Conservation (phyloP, 768 basidiomycete genomes). For the Russula brevipes region DNA sequence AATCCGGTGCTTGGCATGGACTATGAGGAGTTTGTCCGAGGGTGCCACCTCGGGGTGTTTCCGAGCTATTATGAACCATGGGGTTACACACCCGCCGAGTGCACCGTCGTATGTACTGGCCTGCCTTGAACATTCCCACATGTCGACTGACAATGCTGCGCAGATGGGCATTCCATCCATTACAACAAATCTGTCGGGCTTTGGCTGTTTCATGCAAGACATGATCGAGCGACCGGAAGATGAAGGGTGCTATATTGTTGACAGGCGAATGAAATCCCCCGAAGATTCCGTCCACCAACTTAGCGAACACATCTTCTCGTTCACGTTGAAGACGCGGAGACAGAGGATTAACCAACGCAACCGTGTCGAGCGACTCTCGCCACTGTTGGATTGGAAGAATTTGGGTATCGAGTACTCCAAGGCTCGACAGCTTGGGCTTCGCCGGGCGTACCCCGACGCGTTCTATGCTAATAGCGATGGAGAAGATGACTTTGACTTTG, state of each 20-base stretch:
- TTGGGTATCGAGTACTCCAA: constrained; percentile 96
- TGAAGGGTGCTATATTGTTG: constrained; percentile 96
- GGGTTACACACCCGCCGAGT: constrained; percentile 97
- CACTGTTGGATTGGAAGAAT: constrained; percentile 97
- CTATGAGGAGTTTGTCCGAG: constrained; percentile 98
- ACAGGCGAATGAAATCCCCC: constrained; percentile 81
- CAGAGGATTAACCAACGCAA: constrained; percentile 99
- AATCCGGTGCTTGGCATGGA: constrained; percentile 96
- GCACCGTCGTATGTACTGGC: constrained; percentile 77
- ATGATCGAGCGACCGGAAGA: constrained; percentile 91
- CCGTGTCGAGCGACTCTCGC: constrained; percentile 89
- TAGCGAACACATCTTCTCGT: constrained; percentile 65
- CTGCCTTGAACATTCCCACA: neutral
- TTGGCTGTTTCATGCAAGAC: constrained; percentile 98
- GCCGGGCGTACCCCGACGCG: constrained; percentile 92
- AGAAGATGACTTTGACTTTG: constrained; percentile 51
- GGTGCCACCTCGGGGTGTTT: constrained; percentile 97
- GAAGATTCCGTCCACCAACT: constrained; percentile 90
- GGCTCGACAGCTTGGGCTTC: constrained; percentile 83
- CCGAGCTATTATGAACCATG: constrained; percentile 96
- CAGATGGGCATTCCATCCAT: constrained; percentile 98
- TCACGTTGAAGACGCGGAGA: constrained; percentile 79
- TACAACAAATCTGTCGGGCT: constrained; percentile 96
- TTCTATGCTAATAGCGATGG: constrained; percentile 66
- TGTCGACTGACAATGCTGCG: constrained; percentile 13